These are phyloP conservation scores for Coemansia sp. DNA, from an alignment of 192 early-diverging fungal genomes.

Conservation along the genomic window DNA sequence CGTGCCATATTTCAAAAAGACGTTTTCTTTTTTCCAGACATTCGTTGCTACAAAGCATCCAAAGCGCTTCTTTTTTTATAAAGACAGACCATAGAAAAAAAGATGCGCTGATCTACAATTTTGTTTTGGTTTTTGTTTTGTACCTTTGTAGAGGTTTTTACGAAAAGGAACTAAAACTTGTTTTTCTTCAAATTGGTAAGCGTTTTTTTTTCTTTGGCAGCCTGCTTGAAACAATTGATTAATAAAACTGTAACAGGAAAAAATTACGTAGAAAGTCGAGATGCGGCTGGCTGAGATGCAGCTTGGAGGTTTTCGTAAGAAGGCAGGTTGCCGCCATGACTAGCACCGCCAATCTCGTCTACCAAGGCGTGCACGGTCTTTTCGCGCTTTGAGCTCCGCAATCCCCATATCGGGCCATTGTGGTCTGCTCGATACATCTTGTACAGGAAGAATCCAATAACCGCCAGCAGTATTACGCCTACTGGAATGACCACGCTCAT, in stretches of 20 bases:
- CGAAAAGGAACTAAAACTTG: conserved; percentile 1
- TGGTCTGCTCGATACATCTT: conserved; percentile 7
- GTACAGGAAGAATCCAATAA: conserved; percentile 14
- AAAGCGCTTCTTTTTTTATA: no score
- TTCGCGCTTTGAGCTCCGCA: conserved; percentile 10
- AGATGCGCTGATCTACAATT: no score
- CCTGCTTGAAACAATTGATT: not conserved
- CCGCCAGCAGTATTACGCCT: conserved; percentile 10
- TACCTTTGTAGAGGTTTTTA: not conserved
- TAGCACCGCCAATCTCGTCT: conserved; percentile 19
- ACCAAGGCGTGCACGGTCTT: not conserved
- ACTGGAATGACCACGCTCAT: conserved; percentile 20
- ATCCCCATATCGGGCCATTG: not conserved
- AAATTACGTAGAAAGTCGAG: no score
- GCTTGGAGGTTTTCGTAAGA: conserved; percentile 9
- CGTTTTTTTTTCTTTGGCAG: conserved; percentile 1
- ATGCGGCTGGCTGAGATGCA: not conserved
- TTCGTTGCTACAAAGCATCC: no score
- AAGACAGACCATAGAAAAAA: no score
- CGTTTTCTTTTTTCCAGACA: no score
- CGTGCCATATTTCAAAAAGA: no score
- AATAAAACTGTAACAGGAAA: no score
- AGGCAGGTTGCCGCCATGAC: conserved; percentile 6
- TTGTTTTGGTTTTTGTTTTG: conserved; percentile 1
- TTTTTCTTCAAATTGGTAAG: conserved; percentile 1